Evolutionary conservation across 768 basidiomycete genomes (phyloP), one percentile per base, ranked within the genome.

Genomic region (Leccinum sublutescens): DNA sequence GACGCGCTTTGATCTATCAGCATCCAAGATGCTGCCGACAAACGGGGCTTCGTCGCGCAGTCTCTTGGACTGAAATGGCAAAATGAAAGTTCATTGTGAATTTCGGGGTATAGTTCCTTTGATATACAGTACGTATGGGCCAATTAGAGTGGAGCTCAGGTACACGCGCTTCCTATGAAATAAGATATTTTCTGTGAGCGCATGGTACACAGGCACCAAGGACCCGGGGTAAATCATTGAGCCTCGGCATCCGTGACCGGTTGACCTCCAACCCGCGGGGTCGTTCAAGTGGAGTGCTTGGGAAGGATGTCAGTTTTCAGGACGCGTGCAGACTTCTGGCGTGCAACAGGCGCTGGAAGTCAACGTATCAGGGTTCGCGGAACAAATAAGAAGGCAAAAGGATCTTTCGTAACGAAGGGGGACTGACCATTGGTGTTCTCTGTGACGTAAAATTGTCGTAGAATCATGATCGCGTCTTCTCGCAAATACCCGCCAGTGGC

Each of bases 361-460:
- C 48, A 48, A 54, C 29, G 61, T 64, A 49, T 68, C 5, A 55
- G 47, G 49, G 31, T 54, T 63, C 52, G 48, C 56, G 31, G 59
- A 48, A 31, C n/a, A 34, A 56, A 58, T 49, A 14, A 52, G 34
- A 62, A 54, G 19, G 56, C 5, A 10, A 19, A 4, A 9, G 19
- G 15, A 52, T 36, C 19, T 10, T 36, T 21, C 25, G 17, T 4
- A 10, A 31, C n/a, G 29, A 27, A 7, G 25, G 21, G 12, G 6
- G 38, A 69, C 81, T 45, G 60, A 95, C 96, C 96, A 67, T 95
- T 93, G 7, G 80, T 79, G 71, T 99, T 98, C 70, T 97, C 94
- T 0, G 93, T 95, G 67, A 98, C 82, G 75, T 95, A 96, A 76
- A 95, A 95, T 31, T 88, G 82, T 6, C 93, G 85, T 14, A 95